Base-by-base conservation (phyloP, 495 filamentous ascomycete genomes). In the Neurospora terricola region DNA sequence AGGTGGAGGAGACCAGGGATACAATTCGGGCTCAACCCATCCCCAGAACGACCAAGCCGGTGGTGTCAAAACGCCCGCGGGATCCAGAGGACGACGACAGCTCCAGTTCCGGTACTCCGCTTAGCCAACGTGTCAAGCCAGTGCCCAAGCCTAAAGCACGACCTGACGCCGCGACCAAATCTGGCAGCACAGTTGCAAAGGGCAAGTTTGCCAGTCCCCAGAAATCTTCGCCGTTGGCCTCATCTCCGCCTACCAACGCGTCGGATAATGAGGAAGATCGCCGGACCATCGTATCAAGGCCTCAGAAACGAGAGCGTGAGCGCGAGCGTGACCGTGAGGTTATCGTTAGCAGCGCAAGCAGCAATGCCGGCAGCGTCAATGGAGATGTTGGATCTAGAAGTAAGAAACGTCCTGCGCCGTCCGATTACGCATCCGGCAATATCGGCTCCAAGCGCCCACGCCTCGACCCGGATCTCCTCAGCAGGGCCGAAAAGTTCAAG, bases 211-310 rank as follows among this genome's bases (percentile, higher is more conserved):
- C 54, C 27, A 66, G 54, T 36, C 54, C 54, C 54, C 27, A 66
- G 14, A 94, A 94, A 75, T 92, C 91, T 0, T 93, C 92, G 6
- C 91, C 91, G 4, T 85, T 93, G 43, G 90, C 89, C 34, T 89
- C 90, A 4, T 93, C 91, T n/a, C 91, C 91, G 27, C 91, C 91
- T 2, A 89, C 90, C 18, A 93, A 93, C 80, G 90, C 89, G 7
- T 92, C 91, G 5, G 90, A 93, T 71, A 76, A 90, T 27, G 87
- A 87, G 30, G 78, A 81, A 1, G 80, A 82, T 30, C 76, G 78
- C 43, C 37, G 23, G 14, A 11, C 72, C 11, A 62, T 66, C 38
- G 7, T 43, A 42, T 12, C 39, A 75, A 38, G 72, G 69, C 21
- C 76, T 70, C 73, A 73, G 37, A 74, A 72, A 69, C 75, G 77